A percentile compares a stretch with the other conserved stretches of the same genome.
These are phyloP conservation scores for Cinchona pubescens DNA, from an alignment of 257 asterid genomes.

Conservation along the genomic window DNA sequence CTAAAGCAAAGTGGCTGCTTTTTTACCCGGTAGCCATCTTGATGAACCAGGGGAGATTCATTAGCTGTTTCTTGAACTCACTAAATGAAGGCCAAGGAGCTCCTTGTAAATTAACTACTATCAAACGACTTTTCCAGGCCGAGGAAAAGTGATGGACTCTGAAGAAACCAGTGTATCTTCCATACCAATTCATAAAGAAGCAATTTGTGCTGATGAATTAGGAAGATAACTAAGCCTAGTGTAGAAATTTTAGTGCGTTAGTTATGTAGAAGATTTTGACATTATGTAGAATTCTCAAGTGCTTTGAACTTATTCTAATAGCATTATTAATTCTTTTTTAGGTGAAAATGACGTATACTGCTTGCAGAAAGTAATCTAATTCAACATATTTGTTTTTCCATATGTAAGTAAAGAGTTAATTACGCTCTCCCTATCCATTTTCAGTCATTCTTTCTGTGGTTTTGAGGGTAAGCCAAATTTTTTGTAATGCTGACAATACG, in stretches of 20 bases:
- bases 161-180: background rate
- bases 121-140: constrained; percentile 1
- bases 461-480: background rate
- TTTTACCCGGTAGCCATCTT: background rate
- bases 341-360: background rate
- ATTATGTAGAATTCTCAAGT: background rate
- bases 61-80: background rate
- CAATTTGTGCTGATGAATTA: background rate
- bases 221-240: constrained; percentile 11
- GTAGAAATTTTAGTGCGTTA: constrained; percentile 17
- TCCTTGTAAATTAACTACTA: constrained; percentile 27
- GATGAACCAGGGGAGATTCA: background rate
- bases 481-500: too few relatives aligned
- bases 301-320: background rate
- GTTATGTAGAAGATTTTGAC: constrained; percentile 11
- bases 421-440: too few relatives aligned
- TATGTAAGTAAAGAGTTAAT: too few relatives aligned
- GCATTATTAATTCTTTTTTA: constrained; percentile 1
- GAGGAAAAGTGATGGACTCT: background rate
- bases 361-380: background rate
- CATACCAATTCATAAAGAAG: background rate
- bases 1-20: constrained; percentile 6
- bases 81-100: background rate
- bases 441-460: too few relatives aligned
- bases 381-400: too few relatives aligned